These are phyloP conservation scores for Aphanomyces invadans DNA, from an alignment of 352 stramenopile genomes.

Conservation along the genomic window DNA sequence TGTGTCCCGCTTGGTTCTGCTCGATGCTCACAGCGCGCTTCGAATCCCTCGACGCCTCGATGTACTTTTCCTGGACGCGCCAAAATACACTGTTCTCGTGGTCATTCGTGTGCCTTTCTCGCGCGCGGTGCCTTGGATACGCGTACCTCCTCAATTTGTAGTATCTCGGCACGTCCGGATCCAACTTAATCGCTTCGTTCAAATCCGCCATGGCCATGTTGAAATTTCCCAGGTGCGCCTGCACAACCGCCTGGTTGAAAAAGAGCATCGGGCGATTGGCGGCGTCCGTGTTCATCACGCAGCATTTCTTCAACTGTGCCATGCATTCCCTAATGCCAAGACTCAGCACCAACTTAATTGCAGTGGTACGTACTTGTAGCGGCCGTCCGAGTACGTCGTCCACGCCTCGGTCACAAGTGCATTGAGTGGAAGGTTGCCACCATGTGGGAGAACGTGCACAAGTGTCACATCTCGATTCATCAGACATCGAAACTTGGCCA, in stretches of 20 bases:
- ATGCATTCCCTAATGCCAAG: slow-evolving; percentile 1
- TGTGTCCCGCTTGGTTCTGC: slow-evolving; percentile 1
- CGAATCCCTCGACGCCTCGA: slow-evolving; percentile 13
- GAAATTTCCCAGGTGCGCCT: background rate
- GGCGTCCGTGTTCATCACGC: background rate
- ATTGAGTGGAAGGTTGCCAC: background rate
- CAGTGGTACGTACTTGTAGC: background rate
- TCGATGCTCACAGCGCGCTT: slow-evolving; percentile 4
- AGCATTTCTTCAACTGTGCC: slow-evolving; percentile 8
- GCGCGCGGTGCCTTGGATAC: too few species aligned
- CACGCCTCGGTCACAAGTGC: background rate
- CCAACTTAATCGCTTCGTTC: slow-evolving; percentile 22
- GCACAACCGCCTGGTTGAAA: slow-evolving; percentile 6
- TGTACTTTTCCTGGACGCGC: slow-evolving; percentile 18
- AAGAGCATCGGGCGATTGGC: slow-evolving; percentile 7
- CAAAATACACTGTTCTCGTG: slow-evolving; percentile 11
- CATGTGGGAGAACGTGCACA: slow-evolving; percentile 4
- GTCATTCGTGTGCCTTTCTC: too few species aligned
- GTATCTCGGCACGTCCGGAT: slow-evolving; percentile 4
- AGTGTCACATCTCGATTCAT: slow-evolving; percentile 9
- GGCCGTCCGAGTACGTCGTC: background rate
- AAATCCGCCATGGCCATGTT: slow-evolving; percentile 2
- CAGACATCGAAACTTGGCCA: slow-evolving; percentile 14
- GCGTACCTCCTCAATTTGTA: slow-evolving; percentile 13
- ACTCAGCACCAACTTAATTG: background rate